Percentiles rank a stretch among this genome's conserved stretches.
These are phyloP conservation scores for Didymella glomerata DNA, from an alignment of 2,329 filamentous ascomycete genomes.

Conservation along the genomic window DNA sequence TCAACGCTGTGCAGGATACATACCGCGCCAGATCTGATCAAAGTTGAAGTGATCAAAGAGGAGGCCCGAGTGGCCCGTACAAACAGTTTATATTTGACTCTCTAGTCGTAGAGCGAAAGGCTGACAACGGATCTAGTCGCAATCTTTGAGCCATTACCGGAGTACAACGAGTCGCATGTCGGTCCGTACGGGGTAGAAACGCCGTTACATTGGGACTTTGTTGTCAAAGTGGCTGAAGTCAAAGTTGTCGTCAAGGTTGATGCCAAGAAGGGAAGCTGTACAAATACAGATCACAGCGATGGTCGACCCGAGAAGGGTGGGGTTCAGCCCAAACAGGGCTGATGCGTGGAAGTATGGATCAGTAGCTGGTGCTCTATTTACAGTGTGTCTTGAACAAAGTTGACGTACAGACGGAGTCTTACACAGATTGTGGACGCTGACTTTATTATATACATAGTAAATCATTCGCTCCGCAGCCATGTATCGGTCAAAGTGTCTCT, in stretches of 20 bases:
- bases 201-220: slow-evolving; percentile 18
- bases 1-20: neutral
- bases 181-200: slow-evolving; percentile 27
- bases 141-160: slow-evolving; percentile 6
- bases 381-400: neutral
- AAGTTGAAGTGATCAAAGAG: neutral
- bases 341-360: neutral
- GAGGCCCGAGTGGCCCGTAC: neutral
- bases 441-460: neutral
- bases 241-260: neutral
- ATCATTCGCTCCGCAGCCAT: slow-evolving; percentile 5
- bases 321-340: neutral
- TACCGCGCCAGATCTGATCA: neutral
- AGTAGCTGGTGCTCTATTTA: neutral
- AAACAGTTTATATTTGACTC: neutral
- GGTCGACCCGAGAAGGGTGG: neutral
- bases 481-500: slow-evolving; percentile 1
- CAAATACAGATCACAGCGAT: neutral
- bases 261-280: neutral
- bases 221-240: slow-evolving; percentile 6
- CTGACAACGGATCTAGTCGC: neutral
- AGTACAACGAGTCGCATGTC: slow-evolving; percentile 21
- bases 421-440: neutral
- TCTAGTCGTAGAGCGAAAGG: rapidly evolving
- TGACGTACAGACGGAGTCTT: neutral